Conservation (phyloP, 768 basidiomycete species). For the Amyloporia xantha region DNA sequence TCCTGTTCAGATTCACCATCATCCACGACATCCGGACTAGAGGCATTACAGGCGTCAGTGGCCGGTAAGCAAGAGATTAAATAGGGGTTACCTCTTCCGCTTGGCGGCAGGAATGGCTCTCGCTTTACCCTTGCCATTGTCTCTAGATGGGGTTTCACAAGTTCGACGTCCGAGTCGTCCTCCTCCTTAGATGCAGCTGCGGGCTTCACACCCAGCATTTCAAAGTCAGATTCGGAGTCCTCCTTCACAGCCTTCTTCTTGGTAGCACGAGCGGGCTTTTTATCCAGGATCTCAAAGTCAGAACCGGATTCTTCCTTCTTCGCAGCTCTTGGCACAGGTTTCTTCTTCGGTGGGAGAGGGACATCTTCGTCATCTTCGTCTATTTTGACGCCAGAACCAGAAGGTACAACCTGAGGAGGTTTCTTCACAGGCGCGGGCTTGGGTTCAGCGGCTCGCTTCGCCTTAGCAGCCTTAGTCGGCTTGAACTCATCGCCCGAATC, state of each 20-base stretch:
- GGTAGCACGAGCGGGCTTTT: constrained; percentile 30
- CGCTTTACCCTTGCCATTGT: constrained; percentile 43
- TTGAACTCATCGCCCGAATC: constrained; percentile 51
- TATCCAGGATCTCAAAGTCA: constrained; percentile 36
- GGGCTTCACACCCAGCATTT: constrained; percentile 31
- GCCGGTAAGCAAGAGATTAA: not conserved
- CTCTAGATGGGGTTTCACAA: constrained; percentile 18
- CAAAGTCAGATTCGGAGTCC: constrained; percentile 39
- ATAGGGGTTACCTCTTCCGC: constrained; percentile 57
- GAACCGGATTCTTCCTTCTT: constrained; percentile 38
- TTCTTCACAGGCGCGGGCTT: constrained; percentile 26
- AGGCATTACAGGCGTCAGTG: not conserved
- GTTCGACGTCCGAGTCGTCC: constrained; percentile 39
- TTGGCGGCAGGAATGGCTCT: constrained; percentile 42
- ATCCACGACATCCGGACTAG: constrained; percentile 36
- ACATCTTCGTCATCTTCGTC: constrained; percentile 34
- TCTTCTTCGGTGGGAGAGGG: constrained; percentile 39
- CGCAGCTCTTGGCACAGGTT: no score
- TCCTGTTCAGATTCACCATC: constrained; percentile 36
- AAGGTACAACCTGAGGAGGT: constrained; percentile 27
- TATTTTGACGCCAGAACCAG: constrained; percentile 39
- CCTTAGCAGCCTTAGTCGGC: constrained; percentile 41
- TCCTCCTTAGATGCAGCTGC: constrained; percentile 26
- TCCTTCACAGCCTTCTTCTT: constrained; percentile 28
- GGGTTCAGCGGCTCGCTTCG: constrained; percentile 22